phyloP scores from a whole-genome alignment of 1,284 basidiomycete species.

The Omphalotus olearius region DNA sequence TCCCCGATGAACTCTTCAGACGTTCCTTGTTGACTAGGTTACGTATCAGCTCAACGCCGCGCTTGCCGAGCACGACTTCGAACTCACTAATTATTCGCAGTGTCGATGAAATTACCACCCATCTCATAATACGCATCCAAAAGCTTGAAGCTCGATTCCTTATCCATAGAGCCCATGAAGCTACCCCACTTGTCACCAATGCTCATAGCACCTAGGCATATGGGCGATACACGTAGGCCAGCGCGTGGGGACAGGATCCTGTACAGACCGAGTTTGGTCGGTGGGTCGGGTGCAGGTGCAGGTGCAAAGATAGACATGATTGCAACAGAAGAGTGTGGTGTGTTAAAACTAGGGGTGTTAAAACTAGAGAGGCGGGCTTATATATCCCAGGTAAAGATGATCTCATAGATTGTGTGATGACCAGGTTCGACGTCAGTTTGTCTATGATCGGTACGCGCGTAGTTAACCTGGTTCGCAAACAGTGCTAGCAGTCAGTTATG shows the following conservation, averaged over 20 bases:
- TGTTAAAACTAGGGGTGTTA: too few relatives aligned
- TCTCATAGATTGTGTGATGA: too few relatives aligned
- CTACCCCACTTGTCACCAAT: slow-evolving; percentile 38
- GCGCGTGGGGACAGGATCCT: slow-evolving; percentile 34
- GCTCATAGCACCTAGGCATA: slow-evolving; percentile 45
- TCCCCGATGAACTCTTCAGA: slow-evolving; percentile 25
- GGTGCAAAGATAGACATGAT: slow-evolving; percentile 16
- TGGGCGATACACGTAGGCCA: slow-evolving; percentile 41
- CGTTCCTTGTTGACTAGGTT: slow-evolving; percentile 27
- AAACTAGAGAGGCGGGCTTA: too few relatives aligned
- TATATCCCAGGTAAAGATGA: too few relatives aligned
- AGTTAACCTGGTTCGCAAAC: too few relatives aligned
- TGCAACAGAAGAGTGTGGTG: too few relatives aligned
- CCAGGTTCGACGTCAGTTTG: too few relatives aligned
- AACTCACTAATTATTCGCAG: slow-evolving; percentile 36
- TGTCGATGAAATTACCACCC: slow-evolving; percentile 22
- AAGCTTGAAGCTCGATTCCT: not conserved
- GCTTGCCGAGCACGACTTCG: not conserved
- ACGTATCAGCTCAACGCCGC: not conserved
- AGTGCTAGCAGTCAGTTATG: too few relatives aligned
- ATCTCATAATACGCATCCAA: slow-evolving; percentile 7
- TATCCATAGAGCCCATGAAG: slow-evolving; percentile 23
- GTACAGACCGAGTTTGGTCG: slow-evolving; percentile 2
- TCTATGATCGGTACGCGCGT: too few relatives aligned
- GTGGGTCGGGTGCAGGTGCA: slow-evolving; percentile 4